Percentiles rank a stretch among this genome's conserved stretches.
Conservation (phyloP, 1,284 basidiomycete genomes). For the Cutaneotrichosporon sp. region DNA sequence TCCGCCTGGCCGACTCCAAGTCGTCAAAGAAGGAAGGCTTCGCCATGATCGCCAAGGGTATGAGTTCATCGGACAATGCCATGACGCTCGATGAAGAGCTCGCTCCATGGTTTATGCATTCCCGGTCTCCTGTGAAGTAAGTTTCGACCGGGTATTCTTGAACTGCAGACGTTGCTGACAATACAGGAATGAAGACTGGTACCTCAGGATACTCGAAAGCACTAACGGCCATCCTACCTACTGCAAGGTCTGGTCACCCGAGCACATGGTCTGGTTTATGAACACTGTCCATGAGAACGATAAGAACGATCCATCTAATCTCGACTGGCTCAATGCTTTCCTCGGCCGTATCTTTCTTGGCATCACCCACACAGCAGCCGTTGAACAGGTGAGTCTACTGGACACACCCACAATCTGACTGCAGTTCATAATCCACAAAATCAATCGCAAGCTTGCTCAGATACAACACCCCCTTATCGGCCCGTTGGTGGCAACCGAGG, state of each 20-base stretch:
- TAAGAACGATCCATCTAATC: constrained; percentile 88
- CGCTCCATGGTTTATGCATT: too few species aligned
- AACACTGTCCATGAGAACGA: constrained; percentile 60
- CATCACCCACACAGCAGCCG: constrained; percentile 72
- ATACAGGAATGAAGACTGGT: constrained; percentile 74
- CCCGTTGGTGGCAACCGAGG: constrained; percentile 79
- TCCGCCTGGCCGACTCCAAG: constrained; percentile 53
- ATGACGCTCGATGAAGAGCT: too few species aligned
- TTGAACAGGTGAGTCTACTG: constrained; percentile 58
- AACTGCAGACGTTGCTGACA: constrained; percentile 4
- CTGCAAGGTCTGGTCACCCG: constrained; percentile 59
- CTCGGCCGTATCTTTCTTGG: constrained; percentile 89
- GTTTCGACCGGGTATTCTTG: constrained; percentile 5
- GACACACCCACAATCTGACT: background rate
- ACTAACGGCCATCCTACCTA: constrained; percentile 53
- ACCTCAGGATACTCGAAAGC: constrained; percentile 74
- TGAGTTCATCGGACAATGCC: too few species aligned
- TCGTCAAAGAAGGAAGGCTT: constrained; percentile 18
- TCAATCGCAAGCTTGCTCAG: constrained; percentile 90
- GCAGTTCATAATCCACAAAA: constrained; percentile 70
- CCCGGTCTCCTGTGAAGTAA: constrained; percentile 55
- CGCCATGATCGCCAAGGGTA: too few species aligned
- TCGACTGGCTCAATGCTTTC: constrained; percentile 94
- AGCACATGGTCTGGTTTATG: constrained; percentile 80
- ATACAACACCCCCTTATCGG: constrained; percentile 80